These are phyloP conservation scores for Rubus parviflorus DNA, from an alignment of 306 rosid genomes.

Conservation along the genomic window DNA sequence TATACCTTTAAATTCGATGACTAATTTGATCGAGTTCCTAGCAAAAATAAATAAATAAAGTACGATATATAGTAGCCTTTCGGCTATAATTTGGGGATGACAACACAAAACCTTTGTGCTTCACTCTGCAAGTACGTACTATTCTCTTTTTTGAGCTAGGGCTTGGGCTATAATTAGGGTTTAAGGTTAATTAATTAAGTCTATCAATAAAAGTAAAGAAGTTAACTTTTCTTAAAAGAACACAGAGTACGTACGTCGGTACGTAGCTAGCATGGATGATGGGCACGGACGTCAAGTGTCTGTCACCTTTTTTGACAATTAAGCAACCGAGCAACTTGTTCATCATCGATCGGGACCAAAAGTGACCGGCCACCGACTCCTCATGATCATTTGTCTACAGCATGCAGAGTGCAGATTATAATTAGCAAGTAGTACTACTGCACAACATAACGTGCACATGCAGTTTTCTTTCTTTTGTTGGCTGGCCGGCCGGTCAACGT, in stretches of 20 bases:
- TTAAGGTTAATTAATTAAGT: neutral
- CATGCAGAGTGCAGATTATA: slow-evolving; percentile 4
- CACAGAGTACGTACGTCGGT: neutral
- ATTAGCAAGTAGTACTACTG: neutral
- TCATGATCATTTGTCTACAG: slow-evolving; percentile 17
- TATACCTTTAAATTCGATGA: too few species aligned
- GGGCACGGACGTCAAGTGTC: slow-evolving; percentile 18
- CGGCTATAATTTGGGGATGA: neutral
- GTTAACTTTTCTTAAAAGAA: neutral
- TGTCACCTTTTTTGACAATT: slow-evolving; percentile 38
- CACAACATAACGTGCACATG: neutral
- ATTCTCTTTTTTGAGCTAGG: neutral
- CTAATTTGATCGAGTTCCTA: too few species aligned
- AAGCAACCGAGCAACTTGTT: slow-evolving; percentile 7
- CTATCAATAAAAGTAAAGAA: neutral
- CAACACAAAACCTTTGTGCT: neutral
- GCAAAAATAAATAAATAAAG: too few species aligned
- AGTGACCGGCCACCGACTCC: slow-evolving; percentile 44
- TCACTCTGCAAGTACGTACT: neutral
- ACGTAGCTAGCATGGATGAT: neutral
- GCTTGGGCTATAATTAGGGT: neutral
- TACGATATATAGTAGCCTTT: too few species aligned
- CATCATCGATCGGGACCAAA: slow-evolving; percentile 25
- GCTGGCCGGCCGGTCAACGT: slow-evolving; percentile 19
- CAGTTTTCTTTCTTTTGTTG: neutral